These are phyloP conservation scores for Mycena galericulata DNA, from an alignment of 768 basidiomycete species.

Conservation along the genomic window DNA sequence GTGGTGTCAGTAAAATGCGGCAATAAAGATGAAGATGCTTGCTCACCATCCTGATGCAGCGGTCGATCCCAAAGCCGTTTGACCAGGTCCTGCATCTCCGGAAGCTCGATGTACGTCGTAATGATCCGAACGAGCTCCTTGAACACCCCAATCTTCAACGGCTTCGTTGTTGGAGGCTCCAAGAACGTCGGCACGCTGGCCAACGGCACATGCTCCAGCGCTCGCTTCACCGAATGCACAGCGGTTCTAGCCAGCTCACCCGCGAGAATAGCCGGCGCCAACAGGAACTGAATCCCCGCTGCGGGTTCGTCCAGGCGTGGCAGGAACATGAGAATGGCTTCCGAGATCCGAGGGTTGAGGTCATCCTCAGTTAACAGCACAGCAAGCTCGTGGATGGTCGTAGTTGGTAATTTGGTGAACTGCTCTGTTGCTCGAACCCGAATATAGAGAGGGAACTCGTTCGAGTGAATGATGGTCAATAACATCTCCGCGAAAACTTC, in stretches of 20 bases:
- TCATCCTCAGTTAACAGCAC: conserved; percentile 28
- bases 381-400: conserved; percentile 36
- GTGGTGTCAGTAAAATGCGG: conserved; percentile 2
- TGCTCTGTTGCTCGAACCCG: conserved; percentile 31
- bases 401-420: conserved; percentile 35
- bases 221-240: conserved; percentile 26
- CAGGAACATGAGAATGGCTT: conserved; percentile 39
- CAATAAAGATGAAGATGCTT: conserved; percentile 8
- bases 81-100: conserved; percentile 29
- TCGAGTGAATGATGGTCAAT: conserved; percentile 29
- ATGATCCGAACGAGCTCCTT: conserved; percentile 37
- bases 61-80: conserved; percentile 31
- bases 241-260: conserved; percentile 35
- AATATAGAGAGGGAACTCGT: conserved; percentile 27
- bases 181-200: conserved; percentile 25
- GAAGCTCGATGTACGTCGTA: conserved; percentile 23
- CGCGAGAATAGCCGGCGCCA: conserved; percentile 32
- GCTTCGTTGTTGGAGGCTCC: conserved; percentile 23
- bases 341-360: conserved; percentile 34
- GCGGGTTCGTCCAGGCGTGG: conserved; percentile 37
- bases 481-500: conserved; percentile 33
- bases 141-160: conserved; percentile 32
- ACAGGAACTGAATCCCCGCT: conserved; percentile 35
- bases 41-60: conserved; percentile 38
- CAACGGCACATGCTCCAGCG: conserved; percentile 32